Base-by-base conservation (phyloP, 73 alveolate species). In the Blepharisma stoltei region DNA sequence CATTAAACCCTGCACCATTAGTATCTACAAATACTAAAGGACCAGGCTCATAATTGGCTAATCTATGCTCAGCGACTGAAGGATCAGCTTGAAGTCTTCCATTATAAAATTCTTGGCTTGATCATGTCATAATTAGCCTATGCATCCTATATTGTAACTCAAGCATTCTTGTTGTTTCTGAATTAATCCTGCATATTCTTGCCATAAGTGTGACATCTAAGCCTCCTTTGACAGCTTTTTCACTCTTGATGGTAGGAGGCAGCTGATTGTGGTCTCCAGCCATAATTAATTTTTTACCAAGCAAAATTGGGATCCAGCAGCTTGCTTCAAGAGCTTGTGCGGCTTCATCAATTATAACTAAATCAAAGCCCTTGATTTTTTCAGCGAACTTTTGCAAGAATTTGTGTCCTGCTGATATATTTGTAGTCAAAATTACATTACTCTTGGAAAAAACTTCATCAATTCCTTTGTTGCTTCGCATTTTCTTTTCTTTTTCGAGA, bases 261-360 rank as follows among this genome's bases (percentile, higher is more conserved):
- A 97, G 92, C 82, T 97, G 96, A 70, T 90, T 82, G 77, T 97
- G 99, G 85, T 97, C 99, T n/a, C 99, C 99, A 4, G 99, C 99
- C 76, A 97, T 84, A 38, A 97, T 94, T 55, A 88, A 85, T 92
- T 94, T 97, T 67, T 87, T 93, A 14, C 98, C 98, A 76, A 81
- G 78, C 73, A 89, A 87, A 25, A 97, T 86, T 41, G 99, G 98
- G n/a, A 97, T 90, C 98, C 98, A 95, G 76, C 99, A 95, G 50
- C 93, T 81, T 6, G 95, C 88, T 79, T 97, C 99, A 9, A 95
- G 84, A 6, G 98, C 97, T 80, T 97, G 95, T 47, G 99, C 99
- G 76, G 99, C 97, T 84, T 97, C 99, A 85, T 97, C 99, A 37
- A 97, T 95, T 0, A 95, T 93, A 49, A 91, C 92, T 81, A 93